Evolutionary conservation across 2,329 filamentous ascomycete species (phyloP).

Genomic region (Fusarium mangiferae): DNA sequence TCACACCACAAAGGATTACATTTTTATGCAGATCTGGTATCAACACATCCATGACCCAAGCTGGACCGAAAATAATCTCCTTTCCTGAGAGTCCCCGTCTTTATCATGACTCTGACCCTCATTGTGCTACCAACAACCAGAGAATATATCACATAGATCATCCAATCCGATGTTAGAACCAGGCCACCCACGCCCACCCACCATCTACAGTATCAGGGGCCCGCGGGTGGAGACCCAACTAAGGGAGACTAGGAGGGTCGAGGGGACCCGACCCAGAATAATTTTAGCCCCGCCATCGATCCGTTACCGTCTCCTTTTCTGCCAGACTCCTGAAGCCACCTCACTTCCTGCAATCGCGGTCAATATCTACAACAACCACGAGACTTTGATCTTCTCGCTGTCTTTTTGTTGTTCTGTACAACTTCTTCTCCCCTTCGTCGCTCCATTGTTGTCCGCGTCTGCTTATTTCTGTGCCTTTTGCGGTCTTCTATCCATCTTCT

Average conservation of each 20-base stretch:
- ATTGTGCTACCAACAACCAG: constrained; percentile 6
- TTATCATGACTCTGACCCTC: constrained; percentile 9
- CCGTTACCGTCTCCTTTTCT: constrained; percentile 50
- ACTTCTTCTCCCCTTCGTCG: constrained; percentile 36
- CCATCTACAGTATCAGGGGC: constrained; percentile 15
- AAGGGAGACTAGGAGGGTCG: constrained; percentile 10
- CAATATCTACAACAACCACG: constrained; percentile 46
- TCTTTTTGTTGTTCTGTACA: constrained; percentile 40
- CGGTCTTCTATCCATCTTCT: constrained; percentile 14
- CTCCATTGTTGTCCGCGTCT: constrained; percentile 37
- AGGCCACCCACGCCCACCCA: constrained; percentile 14
- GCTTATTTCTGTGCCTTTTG: constrained; percentile 25
- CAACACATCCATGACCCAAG: neutral
- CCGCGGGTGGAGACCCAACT: constrained; percentile 15
- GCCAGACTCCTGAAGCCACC: constrained; percentile 41
- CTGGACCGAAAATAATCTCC: neutral
- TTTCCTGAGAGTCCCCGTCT: constrained; percentile 1
- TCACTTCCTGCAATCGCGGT: constrained; percentile 36
- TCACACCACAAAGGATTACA: neutral
- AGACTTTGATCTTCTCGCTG: constrained; percentile 41
- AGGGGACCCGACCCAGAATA: constrained; percentile 50
- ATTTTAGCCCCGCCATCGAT: constrained; percentile 57
- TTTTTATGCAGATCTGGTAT: neutral
- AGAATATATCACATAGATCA: constrained; percentile 16
- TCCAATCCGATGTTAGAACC: constrained; percentile 16